These are phyloP conservation scores for Elasticomyces elasticus DNA, from an alignment of 495 filamentous ascomycete genomes.

Conservation along the genomic window DNA sequence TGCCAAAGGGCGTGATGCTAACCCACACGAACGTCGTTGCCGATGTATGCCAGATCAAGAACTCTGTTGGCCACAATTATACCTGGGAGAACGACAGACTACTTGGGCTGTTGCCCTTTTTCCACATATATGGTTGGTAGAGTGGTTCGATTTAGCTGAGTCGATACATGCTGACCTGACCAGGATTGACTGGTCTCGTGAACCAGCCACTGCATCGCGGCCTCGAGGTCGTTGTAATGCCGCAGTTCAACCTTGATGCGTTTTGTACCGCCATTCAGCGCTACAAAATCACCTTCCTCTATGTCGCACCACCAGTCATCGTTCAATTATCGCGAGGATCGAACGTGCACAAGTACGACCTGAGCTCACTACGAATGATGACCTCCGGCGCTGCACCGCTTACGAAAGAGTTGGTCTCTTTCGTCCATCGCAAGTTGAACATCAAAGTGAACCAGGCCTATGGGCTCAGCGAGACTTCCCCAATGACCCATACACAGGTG, in stretches of 20 bases:
- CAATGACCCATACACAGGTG: slow-evolving; percentile 35
- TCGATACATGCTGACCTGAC: neutral
- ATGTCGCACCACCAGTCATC: slow-evolving; percentile 78
- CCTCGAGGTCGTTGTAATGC: slow-evolving; percentile 62
- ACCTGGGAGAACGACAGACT: slow-evolving; percentile 49
- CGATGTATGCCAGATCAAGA: slow-evolving; percentile 50
- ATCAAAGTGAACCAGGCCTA: slow-evolving; percentile 47
- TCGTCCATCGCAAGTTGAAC: slow-evolving; percentile 62
- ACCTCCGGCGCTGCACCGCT: slow-evolving; percentile 86
- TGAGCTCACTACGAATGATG: slow-evolving; percentile 70
- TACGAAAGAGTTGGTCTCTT: slow-evolving; percentile 69
- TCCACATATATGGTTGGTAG: slow-evolving; percentile 70
- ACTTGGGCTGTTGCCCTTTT: slow-evolving; percentile 80
- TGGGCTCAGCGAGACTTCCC: slow-evolving; percentile 51
- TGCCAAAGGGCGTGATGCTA: slow-evolving; percentile 90
- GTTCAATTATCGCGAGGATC: slow-evolving; percentile 74
- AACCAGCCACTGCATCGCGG: slow-evolving; percentile 58
- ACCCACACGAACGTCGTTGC: slow-evolving; percentile 72
- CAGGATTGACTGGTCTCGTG: slow-evolving; percentile 44
- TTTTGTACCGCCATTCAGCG: slow-evolving; percentile 70
- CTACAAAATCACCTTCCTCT: slow-evolving; percentile 64
- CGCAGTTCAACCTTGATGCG: slow-evolving; percentile 70
- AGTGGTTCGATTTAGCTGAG: slow-evolving; percentile 1
- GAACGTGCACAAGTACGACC: slow-evolving; percentile 63
- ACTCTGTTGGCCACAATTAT: slow-evolving; percentile 44